Base-by-base conservation (phyloP, 176 grass and related monocot genomes). In the Raddia distichophylla region DNA sequence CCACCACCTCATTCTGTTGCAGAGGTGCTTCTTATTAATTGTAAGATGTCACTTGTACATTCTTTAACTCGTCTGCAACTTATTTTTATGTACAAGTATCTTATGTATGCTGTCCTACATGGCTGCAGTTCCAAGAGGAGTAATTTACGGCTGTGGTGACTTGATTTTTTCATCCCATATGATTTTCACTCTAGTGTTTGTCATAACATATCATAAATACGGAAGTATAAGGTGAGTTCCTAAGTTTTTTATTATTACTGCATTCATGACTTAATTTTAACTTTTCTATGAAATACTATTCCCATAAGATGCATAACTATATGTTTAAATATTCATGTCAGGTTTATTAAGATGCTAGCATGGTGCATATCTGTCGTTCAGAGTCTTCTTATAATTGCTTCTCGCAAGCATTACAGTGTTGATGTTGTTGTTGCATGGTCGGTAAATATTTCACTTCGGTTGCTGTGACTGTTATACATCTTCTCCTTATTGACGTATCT, bases 161-260 rank as follows among this genome's bases (percentile, higher is more conserved):
- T 75, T 97, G 66, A 97, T 97, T 88, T 97, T 97, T 80, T 97
- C 94, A 56, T 97, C 94, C 8, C 94, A 97, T 82, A 97, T 94
- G 94, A 97, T 97, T 78, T 97, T 97, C 58, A 97, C 82, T 60
- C 76, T 97, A 56, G 89, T 91, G 7, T 97, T 94, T 82, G 85
- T 94, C 18, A 48, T 75, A 78, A 94, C 94, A 22, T 97, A 94
- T 57, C 89, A 97, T 50, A 97, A 97, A 73, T 97, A 97, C 84
- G 94, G 94, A 45, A 86, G 78, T 68, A 83, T 84, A 88, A 91
- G 84, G 86, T 87, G 64, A 77, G 5, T 53, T 42, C 18, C 32
- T 32, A 71, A 0, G n/a, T 78, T 20, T 19, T 12, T 45, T 59
- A 35, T 14, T 60, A 54, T 42, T 2, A 27, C 7, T 69, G 22